Percentiles rank a stretch among this genome's conserved stretches.
Evolutionary conservation across 2,329 filamentous ascomycete species (phyloP).

Genomic region (Colletotrichum agaves): DNA sequence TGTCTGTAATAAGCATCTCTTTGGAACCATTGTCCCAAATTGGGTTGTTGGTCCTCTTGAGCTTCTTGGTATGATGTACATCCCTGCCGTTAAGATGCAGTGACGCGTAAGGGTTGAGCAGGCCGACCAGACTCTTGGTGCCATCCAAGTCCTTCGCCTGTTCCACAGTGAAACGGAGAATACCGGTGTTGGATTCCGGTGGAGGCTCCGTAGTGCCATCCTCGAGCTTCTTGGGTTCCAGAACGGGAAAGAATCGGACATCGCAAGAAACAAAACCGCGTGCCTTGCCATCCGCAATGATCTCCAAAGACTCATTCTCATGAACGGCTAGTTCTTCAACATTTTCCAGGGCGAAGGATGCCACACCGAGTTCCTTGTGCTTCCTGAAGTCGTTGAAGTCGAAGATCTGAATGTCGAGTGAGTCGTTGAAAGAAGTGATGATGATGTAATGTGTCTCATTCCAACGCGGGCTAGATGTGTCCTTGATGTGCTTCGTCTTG

Average conservation of each 20-base stretch:
- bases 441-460: conserved; percentile 98
- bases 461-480: conserved; percentile 90
- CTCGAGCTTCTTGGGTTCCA: conserved; percentile 76
- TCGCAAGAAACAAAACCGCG: conserved; percentile 85
- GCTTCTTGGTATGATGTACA: conserved; percentile 87
- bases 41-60: conserved; percentile 97
- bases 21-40: conserved; percentile 95
- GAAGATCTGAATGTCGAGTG: conserved; percentile 84
- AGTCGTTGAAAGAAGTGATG: conserved; percentile 88
- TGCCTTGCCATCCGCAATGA: conserved; percentile 84
- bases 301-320: conserved; percentile 86
- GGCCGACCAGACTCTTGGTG: conserved; percentile 89
- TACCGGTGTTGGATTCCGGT: conserved; percentile 92
- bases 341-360: conserved; percentile 85
- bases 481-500: conserved; percentile 86
- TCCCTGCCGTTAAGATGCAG: conserved; percentile 93
- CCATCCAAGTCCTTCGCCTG: conserved; percentile 96
- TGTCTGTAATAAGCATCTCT: conserved; percentile 94
- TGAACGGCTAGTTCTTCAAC: conserved; percentile 81
- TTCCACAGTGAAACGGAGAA: conserved; percentile 91
- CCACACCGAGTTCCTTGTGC: conserved; percentile 91
- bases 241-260: conserved; percentile 93
- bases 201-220: conserved; percentile 84
- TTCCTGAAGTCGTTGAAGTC: conserved; percentile 98
- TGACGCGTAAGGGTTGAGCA: conserved; percentile 89